phyloP scores from a whole-genome alignment of 257 asterid species.

The Penstemon newberryi region DNA sequence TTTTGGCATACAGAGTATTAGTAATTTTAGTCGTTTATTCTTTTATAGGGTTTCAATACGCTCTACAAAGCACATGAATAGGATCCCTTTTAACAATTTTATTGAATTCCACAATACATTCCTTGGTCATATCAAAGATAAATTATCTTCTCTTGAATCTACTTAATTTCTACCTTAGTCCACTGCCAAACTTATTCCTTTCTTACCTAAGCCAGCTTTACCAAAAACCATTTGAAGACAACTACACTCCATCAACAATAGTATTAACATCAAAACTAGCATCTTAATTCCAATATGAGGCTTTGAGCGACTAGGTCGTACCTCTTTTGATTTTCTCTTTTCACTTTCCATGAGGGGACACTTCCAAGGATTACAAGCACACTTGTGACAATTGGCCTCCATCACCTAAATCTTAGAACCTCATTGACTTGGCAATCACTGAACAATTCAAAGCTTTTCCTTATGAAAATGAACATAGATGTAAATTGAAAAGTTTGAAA shows the following conservation, averaged over 20 bases:
- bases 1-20: background rate
- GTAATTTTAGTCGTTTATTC: background rate
- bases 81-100: background rate
- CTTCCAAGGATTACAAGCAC: conserved; percentile 8
- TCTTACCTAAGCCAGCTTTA: background rate
- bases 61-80: background rate
- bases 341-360: conserved; percentile 4
- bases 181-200: conserved; percentile 3
- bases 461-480: background rate
- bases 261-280: background rate
- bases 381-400: background rate
- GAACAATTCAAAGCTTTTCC: conserved; percentile 1
- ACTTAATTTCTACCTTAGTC: conserved; percentile 2
- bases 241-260: background rate
- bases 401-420: background rate
- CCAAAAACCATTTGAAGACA: background rate
- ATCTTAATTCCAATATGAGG: conserved; percentile 7
- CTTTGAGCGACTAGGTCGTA: conserved; percentile 11
- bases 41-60: background rate
- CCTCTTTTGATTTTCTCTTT: background rate
- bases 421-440: background rate
- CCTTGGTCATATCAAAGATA: background rate
- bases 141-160: background rate
- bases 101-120: background rate
- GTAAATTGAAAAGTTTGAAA: background rate